Evolutionary conservation across 192 early-diverging fungal species (phyloP), one percentile per base, ranked within the genome.

Genomic region (Rhizophagus sp.): DNA sequence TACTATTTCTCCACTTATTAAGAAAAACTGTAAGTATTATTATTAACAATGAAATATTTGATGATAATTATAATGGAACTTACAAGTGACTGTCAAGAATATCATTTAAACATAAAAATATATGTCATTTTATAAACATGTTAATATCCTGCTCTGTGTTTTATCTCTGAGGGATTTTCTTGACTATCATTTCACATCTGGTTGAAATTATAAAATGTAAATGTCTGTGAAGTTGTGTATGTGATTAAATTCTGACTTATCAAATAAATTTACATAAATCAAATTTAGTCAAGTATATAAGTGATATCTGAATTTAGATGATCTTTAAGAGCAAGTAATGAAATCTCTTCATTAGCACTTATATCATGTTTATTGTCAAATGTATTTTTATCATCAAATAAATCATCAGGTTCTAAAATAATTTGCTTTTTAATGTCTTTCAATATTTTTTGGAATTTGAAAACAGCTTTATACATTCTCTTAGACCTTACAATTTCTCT

Each of bases 91-190:
- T n/a, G n/a, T n/a, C n/a, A n/a, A n/a, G n/a, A n/a, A n/a, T n/a
- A n/a, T n/a, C n/a, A n/a, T n/a, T n/a, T n/a, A n/a, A n/a, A n/a
- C 80, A 81, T 34, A 63, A 81, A 33, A 81, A 75, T 1, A 81
- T 81, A 17, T 76, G 80, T 30, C 17, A 1, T 75, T 81, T 81
- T 41, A 81, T 50, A 57, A 81, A 75, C n/a, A n/a, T n/a, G n/a
- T n/a, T n/a, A n/a, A 81, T 61, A 36, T 81, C 1, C 8, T 73
- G 73, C 24, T 81, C 80, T 57, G 73, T 17, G 44, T 75, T 81
- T 50, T 36, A 25, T 47, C n/a, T 30, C 50, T 81, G 73, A 47
- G 80, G 34, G 44, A 81, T 81, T 22, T n/a, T 63, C 57, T 66
- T 81, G 36, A 33, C 25, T 8, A 81, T 44, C 73, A 81, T 81